phyloP scores from a whole-genome alignment of 192 early-diverging fungal species.

The Backusella mclennaniae region DNA sequence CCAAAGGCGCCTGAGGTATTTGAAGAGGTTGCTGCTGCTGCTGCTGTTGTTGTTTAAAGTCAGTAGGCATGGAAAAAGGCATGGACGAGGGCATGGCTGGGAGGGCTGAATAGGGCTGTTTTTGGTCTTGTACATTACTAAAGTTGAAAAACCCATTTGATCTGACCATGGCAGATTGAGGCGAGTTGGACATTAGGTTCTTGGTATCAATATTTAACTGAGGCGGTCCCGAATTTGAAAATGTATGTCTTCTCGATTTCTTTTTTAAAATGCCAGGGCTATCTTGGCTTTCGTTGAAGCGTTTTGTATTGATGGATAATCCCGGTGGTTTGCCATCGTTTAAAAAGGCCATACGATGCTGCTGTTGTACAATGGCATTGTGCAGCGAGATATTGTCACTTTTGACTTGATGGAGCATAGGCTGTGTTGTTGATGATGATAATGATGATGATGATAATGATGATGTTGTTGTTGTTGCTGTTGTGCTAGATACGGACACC shows the following conservation, averaged over 20 bases:
- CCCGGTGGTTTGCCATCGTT: background rate
- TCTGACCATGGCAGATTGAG: background rate
- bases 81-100: background rate
- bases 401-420: constrained; percentile 19
- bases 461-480: background rate
- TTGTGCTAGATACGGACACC: background rate
- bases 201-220: constrained; percentile 8
- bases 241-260: constrained; percentile 26
- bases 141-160: background rate
- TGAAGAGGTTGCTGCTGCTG: background rate
- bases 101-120: background rate
- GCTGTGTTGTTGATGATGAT: background rate
- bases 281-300: background rate
- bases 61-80: background rate
- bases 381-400: constrained; percentile 20
- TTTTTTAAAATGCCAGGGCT: background rate
- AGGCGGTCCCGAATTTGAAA: constrained; percentile 18
- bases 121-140: background rate
- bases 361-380: constrained; percentile 18
- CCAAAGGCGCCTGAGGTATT: background rate
- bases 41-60: background rate
- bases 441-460: background rate
- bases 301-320: background rate
- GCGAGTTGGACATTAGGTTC: background rate
- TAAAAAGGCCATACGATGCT: constrained; percentile 6